These are phyloP conservation scores for Phoenix roebelenii DNA, from an alignment of 176 grass and related monocot genomes.

Conservation along the genomic window DNA sequence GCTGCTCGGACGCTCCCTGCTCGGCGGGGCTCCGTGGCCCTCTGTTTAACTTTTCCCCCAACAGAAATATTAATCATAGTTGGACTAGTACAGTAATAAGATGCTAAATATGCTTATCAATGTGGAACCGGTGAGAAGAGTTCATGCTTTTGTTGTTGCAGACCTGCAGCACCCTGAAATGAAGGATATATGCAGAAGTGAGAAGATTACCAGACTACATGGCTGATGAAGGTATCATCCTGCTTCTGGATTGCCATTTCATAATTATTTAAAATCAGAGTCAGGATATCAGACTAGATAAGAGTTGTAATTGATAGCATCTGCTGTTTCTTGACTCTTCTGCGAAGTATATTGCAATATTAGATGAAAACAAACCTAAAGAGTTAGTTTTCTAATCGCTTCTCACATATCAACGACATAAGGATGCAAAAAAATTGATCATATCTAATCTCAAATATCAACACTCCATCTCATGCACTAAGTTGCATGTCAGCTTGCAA, in stretches of 20 bases:
- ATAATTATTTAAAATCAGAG: conserved; percentile 2
- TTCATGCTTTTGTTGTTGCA: conserved; percentile 70
- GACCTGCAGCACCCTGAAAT: conserved; percentile 49
- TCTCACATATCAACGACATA: too few species aligned
- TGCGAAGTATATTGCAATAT: too few species aligned
- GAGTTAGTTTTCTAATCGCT: too few species aligned
- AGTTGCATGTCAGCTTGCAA: too few species aligned
- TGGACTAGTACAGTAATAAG: neutral
- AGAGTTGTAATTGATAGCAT: conserved; percentile 21
- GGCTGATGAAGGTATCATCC: conserved; percentile 47
- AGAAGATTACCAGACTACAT: conserved; percentile 53
- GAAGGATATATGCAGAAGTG: conserved; percentile 40
- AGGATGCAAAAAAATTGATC: too few species aligned
- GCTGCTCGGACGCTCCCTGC: too few species aligned
- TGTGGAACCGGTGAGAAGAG: neutral
- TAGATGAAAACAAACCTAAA: too few species aligned
- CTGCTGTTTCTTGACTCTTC: conserved; percentile 8
- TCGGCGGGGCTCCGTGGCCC: too few species aligned
- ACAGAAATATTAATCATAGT: too few species aligned
- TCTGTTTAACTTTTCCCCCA: too few species aligned
- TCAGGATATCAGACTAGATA: conserved; percentile 18
- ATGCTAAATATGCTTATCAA: conserved; percentile 23
- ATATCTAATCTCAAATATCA: too few species aligned
- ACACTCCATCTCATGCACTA: too few species aligned
- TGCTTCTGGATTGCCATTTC: neutral